Conservation (phyloP, 176 grass and related monocot species). For the Aegilops sharonensis region DNA sequence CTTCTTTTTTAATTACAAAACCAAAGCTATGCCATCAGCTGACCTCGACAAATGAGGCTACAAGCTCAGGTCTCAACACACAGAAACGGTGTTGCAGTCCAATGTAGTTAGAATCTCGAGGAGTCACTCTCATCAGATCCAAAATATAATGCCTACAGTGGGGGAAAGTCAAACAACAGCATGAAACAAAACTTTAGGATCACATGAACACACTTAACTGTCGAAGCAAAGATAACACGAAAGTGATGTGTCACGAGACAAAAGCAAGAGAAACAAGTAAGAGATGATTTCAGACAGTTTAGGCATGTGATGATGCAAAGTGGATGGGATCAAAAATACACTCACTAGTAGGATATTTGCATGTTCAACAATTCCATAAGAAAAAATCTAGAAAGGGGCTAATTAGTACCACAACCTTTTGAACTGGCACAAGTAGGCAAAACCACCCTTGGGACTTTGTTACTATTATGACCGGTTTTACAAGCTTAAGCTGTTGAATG, state of each 20-base stretch:
- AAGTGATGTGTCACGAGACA: neutral
- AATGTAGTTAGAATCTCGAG: conserved; percentile 93
- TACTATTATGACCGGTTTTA: too few relatives aligned
- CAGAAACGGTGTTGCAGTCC: conserved; percentile 89
- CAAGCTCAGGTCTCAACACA: conserved; percentile 88
- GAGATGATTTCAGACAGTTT: neutral
- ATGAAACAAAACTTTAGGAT: neutral
- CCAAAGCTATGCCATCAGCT: neutral
- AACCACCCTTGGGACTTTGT: neutral
- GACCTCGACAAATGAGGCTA: conserved; percentile 89
- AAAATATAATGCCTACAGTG: conserved; percentile 91
- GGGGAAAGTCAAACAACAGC: neutral
- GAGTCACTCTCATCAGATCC: conserved; percentile 99
- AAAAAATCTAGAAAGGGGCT: neutral
- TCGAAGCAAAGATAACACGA: neutral
- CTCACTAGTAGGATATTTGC: neutral
- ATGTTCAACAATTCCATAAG: neutral
- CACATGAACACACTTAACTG: neutral
- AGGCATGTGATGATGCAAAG: neutral
- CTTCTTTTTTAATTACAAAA: neutral
- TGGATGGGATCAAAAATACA: neutral
- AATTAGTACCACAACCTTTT: neutral
- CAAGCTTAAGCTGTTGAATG: neutral
- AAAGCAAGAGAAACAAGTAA: neutral
- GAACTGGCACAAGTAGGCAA: neutral